These are phyloP conservation scores for Geotrichum reessii DNA, from an alignment of 1,139 yeast genomes.

Conservation along the genomic window DNA sequence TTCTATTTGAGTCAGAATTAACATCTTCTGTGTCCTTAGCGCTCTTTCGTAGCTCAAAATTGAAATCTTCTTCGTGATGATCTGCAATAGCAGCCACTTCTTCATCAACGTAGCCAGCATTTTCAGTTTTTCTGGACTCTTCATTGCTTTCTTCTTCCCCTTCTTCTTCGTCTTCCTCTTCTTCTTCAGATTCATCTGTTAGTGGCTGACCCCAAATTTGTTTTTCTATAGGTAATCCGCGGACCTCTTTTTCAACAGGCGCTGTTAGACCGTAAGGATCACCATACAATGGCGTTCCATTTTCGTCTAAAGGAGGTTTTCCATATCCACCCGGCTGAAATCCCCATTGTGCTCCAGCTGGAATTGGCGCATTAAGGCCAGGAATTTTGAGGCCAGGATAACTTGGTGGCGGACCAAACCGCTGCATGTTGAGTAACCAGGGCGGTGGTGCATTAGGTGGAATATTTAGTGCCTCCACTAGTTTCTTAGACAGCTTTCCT, in stretches of 20 bases:
- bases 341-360: constrained; percentile 39
- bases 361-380: constrained; percentile 43
- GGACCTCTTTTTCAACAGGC: constrained; percentile 30
- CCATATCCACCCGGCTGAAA: constrained; percentile 44
- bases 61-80: constrained; percentile 19
- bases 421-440: constrained; percentile 70
- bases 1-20: constrained; percentile 19
- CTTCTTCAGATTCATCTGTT: constrained; percentile 33
- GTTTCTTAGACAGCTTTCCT: constrained; percentile 55
- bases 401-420: constrained; percentile 79
- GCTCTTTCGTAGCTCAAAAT: constrained; percentile 18
- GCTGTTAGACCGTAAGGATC: constrained; percentile 31
- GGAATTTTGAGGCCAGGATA: constrained; percentile 62
- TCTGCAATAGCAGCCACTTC: constrained; percentile 26
- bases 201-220: constrained; percentile 35
- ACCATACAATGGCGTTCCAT: constrained; percentile 35
- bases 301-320: constrained; percentile 35
- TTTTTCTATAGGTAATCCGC: constrained; percentile 41
- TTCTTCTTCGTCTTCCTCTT: constrained; percentile 33
- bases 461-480: constrained; percentile 67
- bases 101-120: constrained; percentile 28
- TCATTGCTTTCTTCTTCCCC: constrained; percentile 33
- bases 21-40: constrained; percentile 4
- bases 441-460: constrained; percentile 65
- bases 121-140: constrained; percentile 22